Evolutionary conservation across 805 yeast species (phyloP).

Genomic region (Hemisphaericaspora nanyangensis): DNA sequence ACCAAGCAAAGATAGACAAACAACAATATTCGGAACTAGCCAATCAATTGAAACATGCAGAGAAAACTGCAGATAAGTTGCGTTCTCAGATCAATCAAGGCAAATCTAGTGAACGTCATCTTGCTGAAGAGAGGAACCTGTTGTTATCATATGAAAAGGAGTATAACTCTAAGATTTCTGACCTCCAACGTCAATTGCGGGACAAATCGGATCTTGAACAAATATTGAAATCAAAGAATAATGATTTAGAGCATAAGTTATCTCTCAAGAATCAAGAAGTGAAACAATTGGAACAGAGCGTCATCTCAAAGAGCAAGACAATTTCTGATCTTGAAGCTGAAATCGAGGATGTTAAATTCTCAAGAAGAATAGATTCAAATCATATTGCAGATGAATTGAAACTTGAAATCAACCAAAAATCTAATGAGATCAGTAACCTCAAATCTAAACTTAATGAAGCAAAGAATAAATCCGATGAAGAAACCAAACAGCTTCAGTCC

Average conservation of each 20-base stretch:
- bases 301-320: not conserved
- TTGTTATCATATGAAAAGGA: not conserved
- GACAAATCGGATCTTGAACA: constrained; percentile 5
- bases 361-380: not conserved
- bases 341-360: not conserved
- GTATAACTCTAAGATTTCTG: not conserved
- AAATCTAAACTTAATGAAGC: not conserved
- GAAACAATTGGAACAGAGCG: not conserved
- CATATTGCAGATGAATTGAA: not conserved
- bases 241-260: not conserved
- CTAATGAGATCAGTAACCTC: not conserved
- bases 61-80: not conserved
- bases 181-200: constrained; percentile 2
- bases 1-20: not conserved
- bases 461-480: not conserved
- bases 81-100: not conserved
- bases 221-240: constrained; percentile 1
- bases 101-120: not conserved
- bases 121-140: not conserved
- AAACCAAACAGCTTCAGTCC: not conserved
- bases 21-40: not conserved
- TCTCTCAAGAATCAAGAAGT: not conserved
- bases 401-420: not conserved
- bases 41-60: constrained; percentile 1
- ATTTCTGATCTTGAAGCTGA: not conserved